These are phyloP conservation scores for Pyricularia grisea DNA, from an alignment of 2,329 filamentous ascomycete species.

Conservation along the genomic window DNA sequence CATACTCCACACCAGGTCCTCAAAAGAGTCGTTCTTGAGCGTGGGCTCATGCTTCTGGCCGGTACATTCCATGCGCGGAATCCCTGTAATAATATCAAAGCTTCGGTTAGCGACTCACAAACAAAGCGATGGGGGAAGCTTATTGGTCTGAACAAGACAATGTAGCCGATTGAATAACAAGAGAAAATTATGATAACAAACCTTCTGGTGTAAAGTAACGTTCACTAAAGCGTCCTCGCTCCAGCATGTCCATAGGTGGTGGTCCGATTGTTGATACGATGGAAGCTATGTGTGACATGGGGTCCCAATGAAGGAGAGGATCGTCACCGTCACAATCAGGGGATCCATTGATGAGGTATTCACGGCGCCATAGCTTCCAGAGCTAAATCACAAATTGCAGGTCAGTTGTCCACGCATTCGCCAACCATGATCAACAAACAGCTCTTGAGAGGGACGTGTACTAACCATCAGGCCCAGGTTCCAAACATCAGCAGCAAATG, in stretches of 20 bases:
- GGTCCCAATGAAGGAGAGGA: background rate
- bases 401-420: background rate
- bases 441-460: background rate
- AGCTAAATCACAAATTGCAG: background rate
- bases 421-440: background rate
- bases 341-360: background rate
- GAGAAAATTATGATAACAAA: background rate
- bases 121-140: too few species aligned
- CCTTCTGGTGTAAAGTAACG: background rate
- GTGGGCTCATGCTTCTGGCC: background rate
- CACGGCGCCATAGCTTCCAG: background rate
- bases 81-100: background rate
- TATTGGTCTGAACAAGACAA: too few species aligned
- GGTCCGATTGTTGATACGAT: background rate
- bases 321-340: background rate
- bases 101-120: too few species aligned
- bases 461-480: background rate
- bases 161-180: background rate
- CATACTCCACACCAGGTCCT: background rate
- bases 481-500: background rate
- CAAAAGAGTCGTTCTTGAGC: background rate
- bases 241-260: background rate
- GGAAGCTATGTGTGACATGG: background rate
- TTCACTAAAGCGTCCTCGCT: background rate
- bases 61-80: background rate